phyloP scores from a whole-genome alignment of 805 yeast species.

The Candida hungchunana region DNA sequence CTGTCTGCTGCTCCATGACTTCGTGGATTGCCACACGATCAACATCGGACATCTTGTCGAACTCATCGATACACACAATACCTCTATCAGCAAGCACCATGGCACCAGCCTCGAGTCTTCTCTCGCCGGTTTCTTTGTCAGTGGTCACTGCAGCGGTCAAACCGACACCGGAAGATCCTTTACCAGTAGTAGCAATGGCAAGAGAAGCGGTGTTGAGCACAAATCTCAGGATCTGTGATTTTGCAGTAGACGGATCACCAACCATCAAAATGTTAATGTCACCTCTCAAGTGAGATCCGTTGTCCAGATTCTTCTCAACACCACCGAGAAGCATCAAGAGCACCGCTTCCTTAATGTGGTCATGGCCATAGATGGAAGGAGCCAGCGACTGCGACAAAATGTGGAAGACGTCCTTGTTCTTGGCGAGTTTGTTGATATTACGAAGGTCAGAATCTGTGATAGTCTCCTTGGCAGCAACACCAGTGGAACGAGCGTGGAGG shows the following conservation, averaged over 20 bases:
- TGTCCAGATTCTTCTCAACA: conserved; percentile 85
- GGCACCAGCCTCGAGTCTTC: conserved; percentile 97
- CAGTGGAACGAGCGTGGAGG: conserved; percentile 81
- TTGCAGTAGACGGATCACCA: conserved; percentile 98
- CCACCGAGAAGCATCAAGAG: conserved; percentile 91
- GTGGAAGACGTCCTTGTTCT: conserved; percentile 68
- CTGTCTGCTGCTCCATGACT: conserved; percentile 99
- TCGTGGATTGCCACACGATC: conserved; percentile 98
- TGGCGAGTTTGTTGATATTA: conserved; percentile 75
- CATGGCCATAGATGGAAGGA: conserved; percentile 94
- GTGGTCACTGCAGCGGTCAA: conserved; percentile 97
- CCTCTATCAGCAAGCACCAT: conserved; percentile 98
- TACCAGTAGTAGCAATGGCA: conserved; percentile 97
- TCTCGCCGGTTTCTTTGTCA: conserved; percentile 95
- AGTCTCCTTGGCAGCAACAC: conserved; percentile 65
- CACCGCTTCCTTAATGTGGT: conserved; percentile 85
- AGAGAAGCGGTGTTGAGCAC: conserved; percentile 92
- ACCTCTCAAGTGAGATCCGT: conserved; percentile 97
- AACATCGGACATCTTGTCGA: conserved; percentile 94
- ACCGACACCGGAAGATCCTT: conserved; percentile 99
- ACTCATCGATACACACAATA: conserved; percentile 96
- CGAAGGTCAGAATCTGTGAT: conserved; percentile 81
- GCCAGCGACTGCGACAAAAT: conserved; percentile 83
- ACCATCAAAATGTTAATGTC: conserved; percentile 95
- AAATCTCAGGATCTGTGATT: conserved; percentile 90